These are phyloP conservation scores for Streptanthus diversifolius DNA, from an alignment of 345 rosid species.

Conservation along the genomic window DNA sequence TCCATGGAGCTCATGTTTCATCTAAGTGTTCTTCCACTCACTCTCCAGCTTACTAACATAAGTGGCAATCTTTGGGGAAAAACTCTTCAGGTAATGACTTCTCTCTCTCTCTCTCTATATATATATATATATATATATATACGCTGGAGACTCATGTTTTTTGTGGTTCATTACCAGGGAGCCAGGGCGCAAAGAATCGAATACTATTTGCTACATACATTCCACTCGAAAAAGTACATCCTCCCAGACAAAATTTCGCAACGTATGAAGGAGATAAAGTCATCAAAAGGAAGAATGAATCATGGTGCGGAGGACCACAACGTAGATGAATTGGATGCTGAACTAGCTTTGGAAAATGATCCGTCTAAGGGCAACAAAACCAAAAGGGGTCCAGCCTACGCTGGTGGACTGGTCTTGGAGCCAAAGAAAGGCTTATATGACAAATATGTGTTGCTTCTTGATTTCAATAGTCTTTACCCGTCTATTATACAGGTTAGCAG, in stretches of 20 bases:
- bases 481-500: constrained; percentile 91
- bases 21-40: constrained; percentile 93
- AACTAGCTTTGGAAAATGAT: constrained; percentile 46
- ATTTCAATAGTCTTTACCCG: constrained; percentile 97
- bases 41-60: constrained; percentile 94
- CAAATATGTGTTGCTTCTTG: constrained; percentile 87
- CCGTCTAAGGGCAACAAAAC: constrained; percentile 46
- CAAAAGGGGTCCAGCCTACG: constrained; percentile 90
- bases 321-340: constrained; percentile 48
- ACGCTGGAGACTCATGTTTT: constrained; percentile 1
- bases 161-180: constrained; percentile 53
- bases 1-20: constrained; percentile 99
- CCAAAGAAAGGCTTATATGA: constrained; percentile 95
- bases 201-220: constrained; percentile 88
- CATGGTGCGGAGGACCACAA: constrained; percentile 44
- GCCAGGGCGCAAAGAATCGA: constrained; percentile 98
- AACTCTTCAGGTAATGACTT: constrained; percentile 82
- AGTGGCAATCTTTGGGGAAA: constrained; percentile 99
- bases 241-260: constrained; percentile 84
- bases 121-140: too few relatives aligned
- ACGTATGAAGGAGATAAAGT: constrained; percentile 50
- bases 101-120: neutral
- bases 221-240: constrained; percentile 81
- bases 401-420: constrained; percentile 96
- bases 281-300: constrained; percentile 51